Conservation (phyloP, 2,329 filamentous ascomycete species). For the Mollisia scopiformis region DNA sequence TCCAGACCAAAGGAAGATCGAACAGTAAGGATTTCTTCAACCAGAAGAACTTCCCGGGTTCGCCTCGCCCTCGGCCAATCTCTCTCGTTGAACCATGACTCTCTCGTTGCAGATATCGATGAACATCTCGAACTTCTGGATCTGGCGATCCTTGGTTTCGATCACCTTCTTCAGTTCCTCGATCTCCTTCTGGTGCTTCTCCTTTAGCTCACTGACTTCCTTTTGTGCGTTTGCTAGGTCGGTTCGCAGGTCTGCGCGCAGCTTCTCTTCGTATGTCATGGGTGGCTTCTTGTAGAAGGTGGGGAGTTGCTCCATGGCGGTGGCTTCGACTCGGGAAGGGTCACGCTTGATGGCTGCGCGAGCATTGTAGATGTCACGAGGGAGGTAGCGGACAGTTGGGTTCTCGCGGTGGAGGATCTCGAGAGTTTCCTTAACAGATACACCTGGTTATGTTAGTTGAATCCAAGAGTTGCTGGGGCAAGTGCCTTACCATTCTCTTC, state of each 20-base stretch:
- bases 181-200: conserved; percentile 59
- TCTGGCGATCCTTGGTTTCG: conserved; percentile 64
- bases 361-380: conserved; percentile 69
- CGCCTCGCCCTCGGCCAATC: conserved; percentile 43
- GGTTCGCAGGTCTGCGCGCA: conserved; percentile 62
- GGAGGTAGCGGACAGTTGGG: conserved; percentile 64
- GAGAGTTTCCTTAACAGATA: conserved; percentile 67
- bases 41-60: conserved; percentile 21
- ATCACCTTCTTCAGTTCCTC: conserved; percentile 61
- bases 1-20: too few relatives aligned
- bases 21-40: too few relatives aligned
- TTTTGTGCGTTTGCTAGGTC: conserved; percentile 62
- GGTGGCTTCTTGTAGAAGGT: conserved; percentile 70
- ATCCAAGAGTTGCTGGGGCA: conserved; percentile 3
- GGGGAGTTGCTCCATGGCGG: conserved; percentile 60
- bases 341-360: conserved; percentile 69
- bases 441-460: conserved; percentile 50
- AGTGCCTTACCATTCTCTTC: conserved; percentile 63
- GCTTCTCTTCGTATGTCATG: conserved; percentile 64
- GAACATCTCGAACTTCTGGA: conserved; percentile 68
- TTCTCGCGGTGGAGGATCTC: conserved; percentile 67
- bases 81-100: conserved; percentile 64
- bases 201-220: conserved; percentile 59
- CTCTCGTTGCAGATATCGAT: conserved; percentile 71
- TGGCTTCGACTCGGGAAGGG: conserved; percentile 61